Evolutionary conservation across 2,329 filamentous ascomycete genomes (phyloP), one percentile per base, ranked within the genome.

Genomic region (Cladosporium halotolerans): DNA sequence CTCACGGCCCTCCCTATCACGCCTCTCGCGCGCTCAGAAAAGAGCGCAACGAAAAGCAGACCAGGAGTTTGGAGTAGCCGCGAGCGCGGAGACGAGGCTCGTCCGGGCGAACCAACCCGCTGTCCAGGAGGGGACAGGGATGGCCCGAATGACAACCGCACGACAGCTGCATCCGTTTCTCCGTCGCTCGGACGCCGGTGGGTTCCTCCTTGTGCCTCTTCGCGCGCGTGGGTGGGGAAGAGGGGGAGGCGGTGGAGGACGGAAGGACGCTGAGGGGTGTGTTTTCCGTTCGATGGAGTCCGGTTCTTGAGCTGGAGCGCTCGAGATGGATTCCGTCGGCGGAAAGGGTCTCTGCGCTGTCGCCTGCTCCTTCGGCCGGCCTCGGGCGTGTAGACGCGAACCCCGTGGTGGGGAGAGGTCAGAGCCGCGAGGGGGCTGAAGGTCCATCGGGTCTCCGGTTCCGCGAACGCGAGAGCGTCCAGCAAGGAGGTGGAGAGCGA

Each of bases 101-200:
- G 34, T 45, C 47, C 46, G 36, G 49, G 44, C 50, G 57, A 66
- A 64, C 58, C 64, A 64, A 67, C 65, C 66, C 66, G 58, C 42
- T 56, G 60, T 66, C 64, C 60, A 59, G 48, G 56, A 53, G 46
- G 47, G 60, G 66, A 68, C 59, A 67, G 60, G 66, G 66, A 69
- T 60, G 40, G 55, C 59, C 57, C 61, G 57, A 62, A 55, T 56
- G 55, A 61, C 60, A 64, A 66, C 63, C 61, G 63, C 63, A 64
- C 65, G 58, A 59, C 60, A 55, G 55, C 62, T 38, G 14, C 64
- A 55, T 61, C 61, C 62, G 60, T 62, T 52, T 66, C 62, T 13
- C 43, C 34, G 39, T 39, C 33, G 40, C 42, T 53, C 52, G 45
- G 32, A 48, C 52, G 43, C 44, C 42, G 19, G 16, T 9, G 18